These are phyloP conservation scores for Aegilops tauschii DNA, from an alignment of 176 grass and related monocot genomes.

Conservation along the genomic window DNA sequence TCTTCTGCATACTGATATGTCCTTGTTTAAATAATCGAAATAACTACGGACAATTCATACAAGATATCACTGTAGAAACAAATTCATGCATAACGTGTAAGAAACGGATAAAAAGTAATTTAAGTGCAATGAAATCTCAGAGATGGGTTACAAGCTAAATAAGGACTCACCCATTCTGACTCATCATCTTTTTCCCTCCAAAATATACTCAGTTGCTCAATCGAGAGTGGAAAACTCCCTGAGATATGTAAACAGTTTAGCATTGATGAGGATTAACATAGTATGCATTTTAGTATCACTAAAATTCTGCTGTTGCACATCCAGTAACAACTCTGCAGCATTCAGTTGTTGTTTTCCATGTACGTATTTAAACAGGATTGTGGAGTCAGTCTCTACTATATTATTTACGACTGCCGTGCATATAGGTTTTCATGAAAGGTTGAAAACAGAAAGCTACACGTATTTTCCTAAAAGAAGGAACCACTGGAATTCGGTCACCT, in stretches of 20 bases:
- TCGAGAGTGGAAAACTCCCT: slow-evolving; percentile 48
- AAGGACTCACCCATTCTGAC: slow-evolving; percentile 83
- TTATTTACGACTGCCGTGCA: background rate
- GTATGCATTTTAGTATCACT: background rate
- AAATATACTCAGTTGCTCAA: slow-evolving; percentile 74
- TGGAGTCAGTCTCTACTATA: slow-evolving; percentile 2
- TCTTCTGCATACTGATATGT: background rate
- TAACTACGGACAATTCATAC: background rate
- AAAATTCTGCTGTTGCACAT: background rate
- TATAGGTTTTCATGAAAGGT: background rate
- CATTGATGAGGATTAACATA: background rate
- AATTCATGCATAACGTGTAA: slow-evolving; percentile 8
- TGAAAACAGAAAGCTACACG: background rate
- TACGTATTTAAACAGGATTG: background rate
- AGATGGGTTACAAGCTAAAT: slow-evolving; percentile 8
- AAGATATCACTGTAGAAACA: slow-evolving; percentile 16
- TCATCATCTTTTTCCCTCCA: slow-evolving; percentile 98
- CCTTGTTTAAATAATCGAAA: background rate
- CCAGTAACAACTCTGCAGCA: slow-evolving; percentile 2
- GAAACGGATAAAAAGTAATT: background rate
- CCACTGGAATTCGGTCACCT: background rate
- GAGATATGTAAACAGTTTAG: slow-evolving; percentile 23
- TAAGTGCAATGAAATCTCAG: background rate
- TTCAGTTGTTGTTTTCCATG: background rate
- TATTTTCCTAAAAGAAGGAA: background rate